A percentile compares a stretch with the other conserved stretches of the same genome.
Evolutionary conservation across 1,284 basidiomycete genomes (phyloP).

Genomic region (Boletus mariae): DNA sequence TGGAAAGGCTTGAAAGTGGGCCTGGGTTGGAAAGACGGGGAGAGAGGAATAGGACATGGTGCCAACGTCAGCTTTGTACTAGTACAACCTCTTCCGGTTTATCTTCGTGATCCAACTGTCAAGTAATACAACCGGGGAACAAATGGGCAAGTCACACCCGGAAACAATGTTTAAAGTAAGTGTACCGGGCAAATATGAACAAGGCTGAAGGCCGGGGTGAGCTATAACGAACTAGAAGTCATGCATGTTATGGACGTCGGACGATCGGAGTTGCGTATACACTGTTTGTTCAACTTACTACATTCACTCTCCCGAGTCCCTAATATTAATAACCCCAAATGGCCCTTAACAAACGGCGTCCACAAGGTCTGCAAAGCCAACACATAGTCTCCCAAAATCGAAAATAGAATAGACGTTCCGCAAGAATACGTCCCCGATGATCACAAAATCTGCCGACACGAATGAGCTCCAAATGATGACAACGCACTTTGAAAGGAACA

Average conservation of each 20-base stretch:
- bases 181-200: neutral
- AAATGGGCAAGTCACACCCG: neutral
- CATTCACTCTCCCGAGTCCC: neutral
- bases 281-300: neutral
- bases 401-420: constrained; percentile 24
- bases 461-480: constrained; percentile 1
- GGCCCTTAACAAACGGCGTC: neutral
- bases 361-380: constrained; percentile 19
- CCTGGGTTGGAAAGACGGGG: constrained; percentile 18
- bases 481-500: neutral
- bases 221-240: neutral
- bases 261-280: neutral
- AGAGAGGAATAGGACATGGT: constrained; percentile 31
- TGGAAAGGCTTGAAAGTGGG: constrained; percentile 21
- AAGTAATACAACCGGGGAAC: constrained; percentile 4
- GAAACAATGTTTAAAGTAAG: neutral
- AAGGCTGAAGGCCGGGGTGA: neutral
- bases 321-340: neutral
- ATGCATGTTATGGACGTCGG: no score
- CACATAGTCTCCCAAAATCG: constrained; percentile 11
- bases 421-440: constrained; percentile 25
- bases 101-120: constrained; percentile 18
- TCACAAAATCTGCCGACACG: constrained; percentile 15
- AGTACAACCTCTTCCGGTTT: constrained; percentile 23
- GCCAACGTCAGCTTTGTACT: neutral